These are phyloP conservation scores for Ophiostoma ulmi DNA, from an alignment of 2,329 filamentous ascomycete genomes.

Conservation along the genomic window DNA sequence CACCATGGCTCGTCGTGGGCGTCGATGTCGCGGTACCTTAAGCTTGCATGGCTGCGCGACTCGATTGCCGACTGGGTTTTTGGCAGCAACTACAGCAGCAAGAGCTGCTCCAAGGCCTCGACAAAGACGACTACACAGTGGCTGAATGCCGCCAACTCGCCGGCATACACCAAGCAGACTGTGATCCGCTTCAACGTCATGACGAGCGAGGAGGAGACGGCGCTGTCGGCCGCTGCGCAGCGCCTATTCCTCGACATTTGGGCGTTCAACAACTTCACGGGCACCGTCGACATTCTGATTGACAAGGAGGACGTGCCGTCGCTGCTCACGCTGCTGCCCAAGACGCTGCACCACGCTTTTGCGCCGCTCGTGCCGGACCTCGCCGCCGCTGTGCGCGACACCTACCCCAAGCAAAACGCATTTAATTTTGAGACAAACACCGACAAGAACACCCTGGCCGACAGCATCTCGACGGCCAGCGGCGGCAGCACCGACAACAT, in stretches of 20 bases:
- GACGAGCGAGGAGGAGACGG: constrained; percentile 60
- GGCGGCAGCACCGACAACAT: constrained; percentile 56
- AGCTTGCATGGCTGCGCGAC: constrained; percentile 49
- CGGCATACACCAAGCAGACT: constrained; percentile 68
- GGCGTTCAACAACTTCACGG: constrained; percentile 71
- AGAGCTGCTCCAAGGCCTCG: background rate
- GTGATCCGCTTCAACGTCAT: constrained; percentile 83
- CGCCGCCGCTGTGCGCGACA: constrained; percentile 57
- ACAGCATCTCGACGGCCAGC: background rate
- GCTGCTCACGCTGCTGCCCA: constrained; percentile 71
- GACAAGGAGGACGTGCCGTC: constrained; percentile 71
- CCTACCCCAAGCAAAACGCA: background rate
- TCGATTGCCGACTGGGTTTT: constrained; percentile 17
- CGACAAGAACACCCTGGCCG: background rate
- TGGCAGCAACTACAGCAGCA: background rate
- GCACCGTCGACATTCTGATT: constrained; percentile 69
- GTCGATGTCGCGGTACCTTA: constrained; percentile 37
- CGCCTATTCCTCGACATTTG: constrained; percentile 84
- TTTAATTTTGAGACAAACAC: constrained; percentile 26
- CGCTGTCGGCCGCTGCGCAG: constrained; percentile 66
- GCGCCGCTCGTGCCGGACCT: constrained; percentile 75
- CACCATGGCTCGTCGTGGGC: background rate
- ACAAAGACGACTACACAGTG: background rate
- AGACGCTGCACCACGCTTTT: constrained; percentile 65
- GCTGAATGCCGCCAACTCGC: constrained; percentile 32